These are phyloP conservation scores for Cystoderma amianthinum DNA, from an alignment of 768 basidiomycete species.

Conservation along the genomic window DNA sequence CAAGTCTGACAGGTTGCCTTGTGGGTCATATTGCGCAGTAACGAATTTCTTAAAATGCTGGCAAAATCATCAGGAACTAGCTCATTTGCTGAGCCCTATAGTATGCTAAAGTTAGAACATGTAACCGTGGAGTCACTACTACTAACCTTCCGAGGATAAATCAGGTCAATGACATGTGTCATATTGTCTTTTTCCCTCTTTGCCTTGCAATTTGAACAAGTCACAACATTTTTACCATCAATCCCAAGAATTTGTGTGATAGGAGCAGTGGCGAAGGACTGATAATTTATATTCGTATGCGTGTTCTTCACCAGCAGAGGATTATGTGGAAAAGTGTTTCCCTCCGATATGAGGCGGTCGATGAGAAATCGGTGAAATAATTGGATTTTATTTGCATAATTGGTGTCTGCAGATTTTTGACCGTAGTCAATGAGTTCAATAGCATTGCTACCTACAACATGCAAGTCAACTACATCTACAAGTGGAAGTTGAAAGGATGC, in stretches of 20 bases:
- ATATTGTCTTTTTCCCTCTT: constrained; percentile 69
- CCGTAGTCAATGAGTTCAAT: constrained; percentile 90
- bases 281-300: constrained; percentile 3
- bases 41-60: constrained; percentile 63
- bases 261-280: constrained; percentile 49
- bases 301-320: constrained; percentile 20
- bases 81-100: constrained; percentile 29
- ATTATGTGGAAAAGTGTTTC: constrained; percentile 56
- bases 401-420: constrained; percentile 61
- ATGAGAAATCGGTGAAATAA: constrained; percentile 91
- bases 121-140: no score
- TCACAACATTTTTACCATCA: constrained; percentile 66
- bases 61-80: constrained; percentile 46
- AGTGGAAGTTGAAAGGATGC: constrained; percentile 1
- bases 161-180: constrained; percentile 79
- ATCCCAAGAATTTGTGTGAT: constrained; percentile 85
- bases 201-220: constrained; percentile 70
- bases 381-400: constrained; percentile 88
- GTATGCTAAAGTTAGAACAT: no score
- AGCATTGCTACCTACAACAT: constrained; percentile 52
- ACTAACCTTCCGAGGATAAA: constrained; percentile 78
- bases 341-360: constrained; percentile 76
- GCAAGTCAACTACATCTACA: not conserved
- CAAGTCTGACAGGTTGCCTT: constrained; percentile 85
- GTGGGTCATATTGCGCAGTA: constrained; percentile 77